Percentiles rank a stretch among this genome's conserved stretches.
These are phyloP conservation scores for Spiraea crenata DNA, from an alignment of 331 rosid genomes.

Conservation along the genomic window DNA sequence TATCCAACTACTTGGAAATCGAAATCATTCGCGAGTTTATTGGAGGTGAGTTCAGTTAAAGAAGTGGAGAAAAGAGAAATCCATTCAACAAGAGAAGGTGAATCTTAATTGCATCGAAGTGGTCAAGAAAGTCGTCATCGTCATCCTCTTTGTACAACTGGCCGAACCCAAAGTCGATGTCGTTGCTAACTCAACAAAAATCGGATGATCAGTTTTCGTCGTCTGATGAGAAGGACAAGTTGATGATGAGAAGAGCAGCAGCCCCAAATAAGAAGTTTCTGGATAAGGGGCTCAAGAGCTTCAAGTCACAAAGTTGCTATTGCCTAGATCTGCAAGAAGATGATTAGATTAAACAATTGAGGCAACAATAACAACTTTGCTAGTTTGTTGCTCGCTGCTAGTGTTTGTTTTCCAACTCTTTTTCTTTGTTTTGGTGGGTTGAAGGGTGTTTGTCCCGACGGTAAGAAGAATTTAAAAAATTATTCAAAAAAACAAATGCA, in stretches of 20 bases:
- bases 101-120: too few relatives aligned
- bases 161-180: too few relatives aligned
- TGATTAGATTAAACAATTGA: too few relatives aligned
- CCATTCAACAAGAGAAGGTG: too few relatives aligned
- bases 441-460: conserved; percentile 6
- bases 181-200: conserved; percentile 1
- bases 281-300: conserved; percentile 45
- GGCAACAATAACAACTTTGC: conserved; percentile 19
- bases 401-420: neutral
- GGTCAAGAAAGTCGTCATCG: too few relatives aligned
- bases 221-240: conserved; percentile 37
- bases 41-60: too few relatives aligned
- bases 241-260: conserved; percentile 16
- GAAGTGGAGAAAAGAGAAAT: too few relatives aligned
- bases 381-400: neutral
- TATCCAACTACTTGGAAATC: conserved; percentile 85
- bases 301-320: conserved; percentile 64
- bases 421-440: neutral
- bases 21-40: too few relatives aligned
- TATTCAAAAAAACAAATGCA: too few relatives aligned
- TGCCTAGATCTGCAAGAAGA: conserved; percentile 82
- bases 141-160: too few relatives aligned
- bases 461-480: too few relatives aligned
- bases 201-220: conserved; percentile 9
- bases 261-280: conserved; percentile 6